Conservation (phyloP, 2,329 filamentous ascomycete species). For the Alternaria longipes region DNA sequence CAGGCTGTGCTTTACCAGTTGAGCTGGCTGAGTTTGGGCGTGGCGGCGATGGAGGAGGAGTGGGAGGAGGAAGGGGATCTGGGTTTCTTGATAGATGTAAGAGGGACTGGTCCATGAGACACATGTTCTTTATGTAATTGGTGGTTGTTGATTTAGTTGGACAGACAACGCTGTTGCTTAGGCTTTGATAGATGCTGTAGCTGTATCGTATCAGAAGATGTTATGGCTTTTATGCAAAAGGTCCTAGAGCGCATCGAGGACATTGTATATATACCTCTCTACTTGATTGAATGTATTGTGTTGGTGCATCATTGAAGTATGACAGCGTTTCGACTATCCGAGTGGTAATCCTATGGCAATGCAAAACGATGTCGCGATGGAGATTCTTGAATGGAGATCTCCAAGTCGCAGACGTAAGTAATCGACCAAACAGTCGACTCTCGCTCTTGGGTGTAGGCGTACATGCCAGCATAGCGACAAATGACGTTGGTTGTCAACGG, state of each 20-base stretch:
- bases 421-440: not conserved
- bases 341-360: not conserved
- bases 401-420: not conserved
- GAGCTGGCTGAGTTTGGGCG: not conserved
- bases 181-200: not conserved
- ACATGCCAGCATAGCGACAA: not conserved
- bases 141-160: not conserved
- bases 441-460: not conserved
- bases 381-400: not conserved
- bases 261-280: constrained; percentile 1
- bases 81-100: not conserved
- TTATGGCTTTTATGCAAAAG: not conserved
- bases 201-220: not conserved
- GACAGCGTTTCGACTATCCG: not conserved
- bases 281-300: not conserved
- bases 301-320: not conserved
- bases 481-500: not conserved
- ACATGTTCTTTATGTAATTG: not conserved
- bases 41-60: not conserved
- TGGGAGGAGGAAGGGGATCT: not conserved
- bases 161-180: not conserved
- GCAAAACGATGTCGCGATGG: not conserved
- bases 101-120: not conserved
- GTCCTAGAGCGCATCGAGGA: not conserved
- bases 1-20: not conserved